Percentiles rank a stretch among this genome's conserved stretches.
Evolutionary conservation across 2,329 filamentous ascomycete species (phyloP).

Genomic region (Sporothrix phasma): DNA sequence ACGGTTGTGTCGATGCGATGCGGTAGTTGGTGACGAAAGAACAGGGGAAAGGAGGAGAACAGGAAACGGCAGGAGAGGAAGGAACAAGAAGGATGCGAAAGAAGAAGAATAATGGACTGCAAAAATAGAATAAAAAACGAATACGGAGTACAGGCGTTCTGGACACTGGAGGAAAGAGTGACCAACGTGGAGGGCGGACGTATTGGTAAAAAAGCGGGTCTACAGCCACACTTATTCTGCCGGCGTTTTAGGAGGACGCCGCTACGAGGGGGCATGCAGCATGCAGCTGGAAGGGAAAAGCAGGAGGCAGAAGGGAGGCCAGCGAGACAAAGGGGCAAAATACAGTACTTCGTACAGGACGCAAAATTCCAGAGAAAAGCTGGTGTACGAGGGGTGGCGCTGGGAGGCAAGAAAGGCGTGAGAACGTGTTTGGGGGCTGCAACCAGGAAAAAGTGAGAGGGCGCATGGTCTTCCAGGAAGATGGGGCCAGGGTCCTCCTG

Average conservation of each 20-base stretch:
- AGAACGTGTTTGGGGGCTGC: background rate
- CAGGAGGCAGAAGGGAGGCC: background rate
- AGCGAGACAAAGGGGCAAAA: background rate
- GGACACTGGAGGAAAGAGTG: conserved; percentile 1
- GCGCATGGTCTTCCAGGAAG: background rate
- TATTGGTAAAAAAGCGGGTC: conserved; percentile 5
- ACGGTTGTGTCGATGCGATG: conserved; percentile 1
- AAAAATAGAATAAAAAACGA: background rate
- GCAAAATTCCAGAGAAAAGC: background rate
- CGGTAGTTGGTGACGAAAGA: background rate
- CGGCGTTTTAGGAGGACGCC: conserved; percentile 10
- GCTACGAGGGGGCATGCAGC: conserved; percentile 9
- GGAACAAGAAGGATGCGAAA: background rate
- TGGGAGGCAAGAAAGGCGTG: background rate
- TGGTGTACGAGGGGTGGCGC: background rate
- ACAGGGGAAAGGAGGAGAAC: background rate
- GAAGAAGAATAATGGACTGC: background rate
- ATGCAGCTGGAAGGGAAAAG: no score
- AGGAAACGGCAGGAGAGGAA: background rate
- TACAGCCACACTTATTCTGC: conserved; percentile 13
- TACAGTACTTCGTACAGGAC: background rate
- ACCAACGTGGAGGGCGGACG: background rate
- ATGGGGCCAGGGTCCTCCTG: conserved; percentile 3
- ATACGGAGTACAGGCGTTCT: background rate
- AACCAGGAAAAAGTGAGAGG: background rate